Conservation (phyloP, 306 rosid species). For the Potentilla sterilis region DNA sequence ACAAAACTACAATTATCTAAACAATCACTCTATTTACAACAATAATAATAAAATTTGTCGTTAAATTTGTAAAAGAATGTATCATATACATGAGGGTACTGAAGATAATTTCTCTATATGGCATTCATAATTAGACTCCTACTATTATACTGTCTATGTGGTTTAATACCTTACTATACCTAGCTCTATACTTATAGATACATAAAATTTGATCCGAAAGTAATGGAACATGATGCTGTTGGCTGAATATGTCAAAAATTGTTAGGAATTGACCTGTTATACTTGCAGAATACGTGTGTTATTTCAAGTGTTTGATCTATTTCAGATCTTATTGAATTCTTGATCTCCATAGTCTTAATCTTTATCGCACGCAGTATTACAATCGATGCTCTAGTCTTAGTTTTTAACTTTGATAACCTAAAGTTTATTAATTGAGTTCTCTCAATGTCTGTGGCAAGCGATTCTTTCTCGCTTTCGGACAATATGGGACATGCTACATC, state of each 20-base stretch:
- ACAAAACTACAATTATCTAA: too few species aligned
- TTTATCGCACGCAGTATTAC: background rate
- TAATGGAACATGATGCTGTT: background rate
- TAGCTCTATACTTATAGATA: background rate
- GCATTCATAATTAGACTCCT: too few species aligned
- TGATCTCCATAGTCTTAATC: background rate
- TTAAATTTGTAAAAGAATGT: too few species aligned
- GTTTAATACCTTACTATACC: background rate
- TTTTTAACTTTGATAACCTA: background rate
- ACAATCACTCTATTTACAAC: too few species aligned
- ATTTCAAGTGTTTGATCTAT: background rate
- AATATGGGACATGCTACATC: background rate
- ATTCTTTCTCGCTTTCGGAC: background rate
- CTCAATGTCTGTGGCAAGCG: background rate
- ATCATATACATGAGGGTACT: too few species aligned
- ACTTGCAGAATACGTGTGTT: background rate
- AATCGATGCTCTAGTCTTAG: background rate
- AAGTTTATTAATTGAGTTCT: background rate
- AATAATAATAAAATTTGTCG: too few species aligned
- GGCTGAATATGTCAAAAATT: background rate
- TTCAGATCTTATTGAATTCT: background rate
- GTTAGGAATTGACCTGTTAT: background rate
- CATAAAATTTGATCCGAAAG: background rate
- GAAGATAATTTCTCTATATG: too few species aligned
- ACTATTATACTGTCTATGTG: too few species aligned